These are phyloP conservation scores for Physcomitrium patens DNA, from an alignment of 225 moss, liverwort and hornwort species.

Conservation along the genomic window DNA sequence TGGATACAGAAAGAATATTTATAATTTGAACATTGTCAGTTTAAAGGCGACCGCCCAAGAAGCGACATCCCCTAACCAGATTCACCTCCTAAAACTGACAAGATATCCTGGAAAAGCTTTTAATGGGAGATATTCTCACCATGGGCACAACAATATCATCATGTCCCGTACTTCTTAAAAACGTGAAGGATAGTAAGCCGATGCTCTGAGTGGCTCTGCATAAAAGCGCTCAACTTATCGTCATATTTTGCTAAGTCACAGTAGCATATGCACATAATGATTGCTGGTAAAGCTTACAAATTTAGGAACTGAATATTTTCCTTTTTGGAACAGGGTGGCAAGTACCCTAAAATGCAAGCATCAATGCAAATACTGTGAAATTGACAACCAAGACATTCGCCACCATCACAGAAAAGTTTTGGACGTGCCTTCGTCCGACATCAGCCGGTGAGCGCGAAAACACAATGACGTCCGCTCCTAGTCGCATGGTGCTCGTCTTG, in stretches of 20 bases:
- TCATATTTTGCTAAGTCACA: background rate
- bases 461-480: constrained; percentile 81
- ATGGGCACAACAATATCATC: constrained; percentile 57
- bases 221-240: background rate
- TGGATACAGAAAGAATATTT: background rate
- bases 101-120: background rate
- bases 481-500: constrained; percentile 82
- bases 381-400: background rate
- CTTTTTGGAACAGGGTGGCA: background rate
- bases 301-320: background rate
- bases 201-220: constrained; percentile 48
- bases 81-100: background rate
- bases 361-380: constrained; percentile 8
- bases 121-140: constrained; percentile 30
- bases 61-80: background rate
- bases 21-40: no score
- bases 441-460: constrained; percentile 56
- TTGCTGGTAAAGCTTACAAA: background rate
- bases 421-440: constrained; percentile 30
- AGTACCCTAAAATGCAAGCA: background rate
- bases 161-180: constrained; percentile 40
- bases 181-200: constrained; percentile 45
- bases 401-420: background rate
- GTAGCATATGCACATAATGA: background rate
- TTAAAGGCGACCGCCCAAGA: background rate